A percentile compares a stretch with the other conserved stretches of the same genome.
Evolutionary conservation across 768 basidiomycete genomes (phyloP).

Genomic region (Trametes cinnabarina): DNA sequence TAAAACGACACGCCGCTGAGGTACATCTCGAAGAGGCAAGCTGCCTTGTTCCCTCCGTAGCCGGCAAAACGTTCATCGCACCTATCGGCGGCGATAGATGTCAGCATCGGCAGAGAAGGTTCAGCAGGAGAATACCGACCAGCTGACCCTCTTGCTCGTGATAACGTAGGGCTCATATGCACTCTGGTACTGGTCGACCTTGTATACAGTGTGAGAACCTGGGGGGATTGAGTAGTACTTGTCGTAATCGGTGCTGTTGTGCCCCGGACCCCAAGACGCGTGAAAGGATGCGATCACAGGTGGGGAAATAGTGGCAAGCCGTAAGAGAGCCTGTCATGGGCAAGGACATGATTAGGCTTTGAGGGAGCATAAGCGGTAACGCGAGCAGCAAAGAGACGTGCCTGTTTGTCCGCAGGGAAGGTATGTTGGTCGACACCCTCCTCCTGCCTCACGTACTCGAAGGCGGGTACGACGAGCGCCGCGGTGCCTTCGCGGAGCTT

Average conservation of each 20-base stretch:
- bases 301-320: slow-evolving; percentile 50
- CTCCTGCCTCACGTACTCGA: slow-evolving; percentile 68
- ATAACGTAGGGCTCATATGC: slow-evolving; percentile 90
- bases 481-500: slow-evolving; percentile 57
- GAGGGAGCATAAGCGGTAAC: neutral
- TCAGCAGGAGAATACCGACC: slow-evolving; percentile 41
- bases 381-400: slow-evolving; percentile 28
- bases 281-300: slow-evolving; percentile 71
- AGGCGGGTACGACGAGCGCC: slow-evolving; percentile 82
- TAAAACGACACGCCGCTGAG: slow-evolving; percentile 81
- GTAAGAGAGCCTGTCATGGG: slow-evolving; percentile 47
- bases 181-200: slow-evolving; percentile 72
- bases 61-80: slow-evolving; percentile 91
- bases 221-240: slow-evolving; percentile 54
- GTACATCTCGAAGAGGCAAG: slow-evolving; percentile 90
- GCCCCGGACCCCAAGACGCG: slow-evolving; percentile 71
- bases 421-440: slow-evolving; percentile 56
- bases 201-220: slow-evolving; percentile 65
- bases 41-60: slow-evolving; percentile 91
- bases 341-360: neutral
- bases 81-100: slow-evolving; percentile 41
- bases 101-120: slow-evolving; percentile 3
- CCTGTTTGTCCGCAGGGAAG: slow-evolving; percentile 73
- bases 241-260: slow-evolving; percentile 77
- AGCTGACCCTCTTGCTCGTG: slow-evolving; percentile 71